These are phyloP conservation scores for Xylaria grammica DNA, from an alignment of 495 filamentous ascomycete species.

Conservation along the genomic window DNA sequence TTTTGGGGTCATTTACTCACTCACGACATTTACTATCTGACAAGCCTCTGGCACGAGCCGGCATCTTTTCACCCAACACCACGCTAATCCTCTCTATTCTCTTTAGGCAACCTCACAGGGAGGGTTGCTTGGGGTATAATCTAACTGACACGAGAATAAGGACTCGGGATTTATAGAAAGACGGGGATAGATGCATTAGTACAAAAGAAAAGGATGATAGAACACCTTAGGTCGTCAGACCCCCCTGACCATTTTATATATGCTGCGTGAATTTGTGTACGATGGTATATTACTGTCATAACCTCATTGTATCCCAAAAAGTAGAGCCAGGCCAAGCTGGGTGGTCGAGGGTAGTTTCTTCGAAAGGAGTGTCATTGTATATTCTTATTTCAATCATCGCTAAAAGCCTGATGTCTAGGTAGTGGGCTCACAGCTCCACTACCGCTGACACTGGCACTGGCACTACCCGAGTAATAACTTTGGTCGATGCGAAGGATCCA, in stretches of 20 bases:
- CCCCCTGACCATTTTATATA: constrained; percentile 7
- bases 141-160: constrained; percentile 12
- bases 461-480: constrained; percentile 43
- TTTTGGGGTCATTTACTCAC: too few relatives aligned
- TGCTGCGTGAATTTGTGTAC: constrained; percentile 15
- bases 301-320: constrained; percentile 19
- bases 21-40: not conserved
- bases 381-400: constrained; percentile 9
- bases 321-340: not conserved
- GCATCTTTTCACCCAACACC: not conserved
- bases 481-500: constrained; percentile 88
- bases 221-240: not conserved
- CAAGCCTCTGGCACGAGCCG: not conserved
- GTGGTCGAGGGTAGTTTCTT: not conserved
- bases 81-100: constrained; percentile 14
- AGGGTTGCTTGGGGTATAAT: constrained; percentile 16
- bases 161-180: not conserved
- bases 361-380: not conserved
- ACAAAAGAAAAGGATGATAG: not conserved
- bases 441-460: constrained; percentile 34
- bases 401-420: constrained; percentile 27
- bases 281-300: constrained; percentile 17
- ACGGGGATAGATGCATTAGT: not conserved
- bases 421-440: constrained; percentile 39
- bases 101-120: not conserved